These are phyloP conservation scores for Leonotis leonurus DNA, from an alignment of 257 asterid species.

Conservation along the genomic window DNA sequence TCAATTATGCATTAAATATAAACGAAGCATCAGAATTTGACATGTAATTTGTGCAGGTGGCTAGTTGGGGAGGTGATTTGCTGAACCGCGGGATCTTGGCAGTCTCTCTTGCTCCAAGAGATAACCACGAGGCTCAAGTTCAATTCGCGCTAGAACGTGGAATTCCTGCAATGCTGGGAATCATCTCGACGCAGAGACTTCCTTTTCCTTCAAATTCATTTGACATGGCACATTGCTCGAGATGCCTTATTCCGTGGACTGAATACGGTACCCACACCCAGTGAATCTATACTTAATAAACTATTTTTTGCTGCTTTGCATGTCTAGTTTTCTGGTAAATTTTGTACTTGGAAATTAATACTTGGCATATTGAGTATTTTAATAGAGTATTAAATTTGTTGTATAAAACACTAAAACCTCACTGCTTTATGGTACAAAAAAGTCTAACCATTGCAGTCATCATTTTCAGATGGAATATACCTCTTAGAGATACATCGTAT, in stretches of 20 bases:
- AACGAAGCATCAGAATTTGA: too few relatives aligned
- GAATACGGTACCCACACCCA: conserved; percentile 34
- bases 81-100: conserved; percentile 45
- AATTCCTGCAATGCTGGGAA: conserved; percentile 51
- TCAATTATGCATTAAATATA: too few relatives aligned
- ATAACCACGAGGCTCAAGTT: conserved; percentile 59
- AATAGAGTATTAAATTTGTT: too few relatives aligned
- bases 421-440: too few relatives aligned
- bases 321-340: background rate
- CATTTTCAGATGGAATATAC: conserved; percentile 55
- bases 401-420: too few relatives aligned
- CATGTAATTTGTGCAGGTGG: conserved; percentile 45
- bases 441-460: too few relatives aligned
- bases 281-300: background rate
- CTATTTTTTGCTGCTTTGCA: background rate
- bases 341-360: background rate
- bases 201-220: conserved; percentile 54
- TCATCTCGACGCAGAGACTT: conserved; percentile 44
- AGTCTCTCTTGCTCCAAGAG: conserved; percentile 57
- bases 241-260: conserved; percentile 57
- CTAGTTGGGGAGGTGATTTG: conserved; percentile 57
- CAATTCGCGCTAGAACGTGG: conserved; percentile 59
- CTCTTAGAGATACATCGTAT: conserved; percentile 54
- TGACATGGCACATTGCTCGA: conserved; percentile 59
- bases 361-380: too few relatives aligned